Base-by-base conservation (phyloP, 208 protist genomes). In the Tritrichomonas foetus region DNA sequence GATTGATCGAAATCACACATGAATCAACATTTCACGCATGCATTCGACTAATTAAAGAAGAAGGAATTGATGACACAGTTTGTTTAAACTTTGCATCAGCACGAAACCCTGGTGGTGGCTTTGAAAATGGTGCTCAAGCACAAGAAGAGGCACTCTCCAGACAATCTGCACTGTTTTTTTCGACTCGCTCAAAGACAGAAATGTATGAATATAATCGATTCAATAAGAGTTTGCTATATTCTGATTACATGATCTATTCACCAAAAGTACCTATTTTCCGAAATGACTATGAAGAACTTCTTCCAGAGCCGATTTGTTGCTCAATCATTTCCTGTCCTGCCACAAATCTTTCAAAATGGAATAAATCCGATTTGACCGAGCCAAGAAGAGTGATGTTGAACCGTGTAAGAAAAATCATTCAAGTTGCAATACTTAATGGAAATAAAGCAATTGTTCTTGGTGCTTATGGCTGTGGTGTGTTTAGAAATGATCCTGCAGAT, bases 161-260 rank as follows among this genome's bases (percentile, higher is more conserved):
- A 33, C 9, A 8, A n/a, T 57, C 47, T n/a, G 41, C 74, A 11
- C 50, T 82, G 27, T 57, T 33, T 57, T 53, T 44, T 41, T 53
- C 78, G 0, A 20, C 53, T 22, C 47, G 57, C 5, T 8, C 41
- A 89, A 30, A n/a, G 3, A 69, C 11, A 11, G 78, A 89, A 30
- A 89, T 89, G 78, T 89, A 89, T 89, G 16, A 36, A 11, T 89
- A 61, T 36, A 89, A 89, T 39, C 25, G 47, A 89, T 33, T 57
- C 0, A n/a, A 50, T 8, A 82, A 89, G 14, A 53, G 41, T 0
- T 39, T 89, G 1, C 22, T 61, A 57, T 89, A 89, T 57, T 57
- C 47, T 89, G 78, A 89, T 57, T 89, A 89, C 27, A 89, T 89
- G 78, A 89, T 89, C 20, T 89, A 53, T 50, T 41, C 78, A 33